These are phyloP conservation scores for Coix lacrymajobi DNA, from an alignment of 176 grass and related monocot species.

Conservation along the genomic window DNA sequence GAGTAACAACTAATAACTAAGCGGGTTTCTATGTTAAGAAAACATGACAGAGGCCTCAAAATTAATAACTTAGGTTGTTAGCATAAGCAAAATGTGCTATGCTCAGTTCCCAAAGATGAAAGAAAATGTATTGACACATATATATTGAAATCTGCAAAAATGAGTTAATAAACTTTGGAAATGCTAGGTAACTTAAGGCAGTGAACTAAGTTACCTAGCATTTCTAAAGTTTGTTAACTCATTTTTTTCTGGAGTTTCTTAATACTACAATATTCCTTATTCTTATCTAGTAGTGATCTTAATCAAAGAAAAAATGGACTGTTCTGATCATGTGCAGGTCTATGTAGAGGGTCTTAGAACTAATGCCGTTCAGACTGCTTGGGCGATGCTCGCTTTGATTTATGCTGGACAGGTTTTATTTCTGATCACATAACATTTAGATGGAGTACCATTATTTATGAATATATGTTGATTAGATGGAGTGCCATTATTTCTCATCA, in stretches of 20 bases:
- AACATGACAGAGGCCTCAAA: no score
- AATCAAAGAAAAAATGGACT: not conserved
- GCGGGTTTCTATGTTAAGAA: no score
- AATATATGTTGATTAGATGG: not conserved
- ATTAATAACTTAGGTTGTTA: no score
- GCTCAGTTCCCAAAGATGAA: no score
- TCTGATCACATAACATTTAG: not conserved
- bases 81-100: no score
- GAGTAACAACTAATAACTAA: no score
- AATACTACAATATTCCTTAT: not conserved
- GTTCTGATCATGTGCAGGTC: not conserved
- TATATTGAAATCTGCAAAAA: no score
- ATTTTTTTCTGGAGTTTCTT: not conserved
- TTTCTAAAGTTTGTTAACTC: not conserved
- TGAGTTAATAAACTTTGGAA: no score
- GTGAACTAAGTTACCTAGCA: not conserved
- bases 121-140: no score
- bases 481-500: not conserved
- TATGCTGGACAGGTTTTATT: constrained; percentile 18
- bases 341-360: not conserved
- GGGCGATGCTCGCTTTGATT: constrained; percentile 13
- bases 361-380: constrained; percentile 8
- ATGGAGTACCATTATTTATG: no score
- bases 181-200: no score
- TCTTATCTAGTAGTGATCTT: not conserved